A percentile compares a stretch with the other conserved stretches of the same genome.
phyloP scores from a whole-genome alignment of 2,329 filamentous ascomycete genomes.

The Aaosphaeria pasadenensis region DNA sequence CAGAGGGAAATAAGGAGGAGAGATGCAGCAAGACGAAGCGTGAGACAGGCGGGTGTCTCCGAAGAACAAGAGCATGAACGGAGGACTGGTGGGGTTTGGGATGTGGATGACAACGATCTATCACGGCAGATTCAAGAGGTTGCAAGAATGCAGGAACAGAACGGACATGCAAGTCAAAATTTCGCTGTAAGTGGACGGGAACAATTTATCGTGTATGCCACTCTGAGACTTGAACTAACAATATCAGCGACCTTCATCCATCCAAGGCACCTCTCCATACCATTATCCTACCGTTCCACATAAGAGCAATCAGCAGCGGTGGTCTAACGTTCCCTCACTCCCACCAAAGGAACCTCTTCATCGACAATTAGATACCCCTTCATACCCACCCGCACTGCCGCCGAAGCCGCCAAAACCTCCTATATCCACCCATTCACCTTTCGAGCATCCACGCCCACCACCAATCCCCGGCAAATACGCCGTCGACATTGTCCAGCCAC shows the following conservation, averaged over 20 bases:
- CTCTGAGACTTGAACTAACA: conserved; percentile 9
- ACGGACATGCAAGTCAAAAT: conserved; percentile 18
- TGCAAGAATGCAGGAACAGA: conserved; percentile 35
- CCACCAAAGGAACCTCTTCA: conserved; percentile 31
- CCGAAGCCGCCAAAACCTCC: conserved; percentile 22
- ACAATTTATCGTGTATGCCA: too few relatives aligned
- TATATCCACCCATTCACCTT: conserved; percentile 10
- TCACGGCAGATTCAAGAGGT: conserved; percentile 53
- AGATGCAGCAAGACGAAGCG: conserved; percentile 44
- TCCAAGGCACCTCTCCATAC: conserved; percentile 31
- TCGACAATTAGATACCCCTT: conserved; percentile 17
- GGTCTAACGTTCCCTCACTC: conserved; percentile 39
- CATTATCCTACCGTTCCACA: conserved; percentile 46
- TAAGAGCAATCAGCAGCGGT: conserved; percentile 33
- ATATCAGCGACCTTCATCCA: conserved; percentile 20
- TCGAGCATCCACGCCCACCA: conserved; percentile 15
- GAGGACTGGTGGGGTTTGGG: conserved; percentile 53
- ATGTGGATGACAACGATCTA: conserved; percentile 47
- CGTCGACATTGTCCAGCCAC: conserved; percentile 4
- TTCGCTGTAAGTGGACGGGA: conserved; percentile 15
- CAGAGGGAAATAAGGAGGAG: conserved; percentile 34
- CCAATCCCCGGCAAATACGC: conserved; percentile 30
- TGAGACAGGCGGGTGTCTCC: conserved; percentile 56
- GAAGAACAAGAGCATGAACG: conserved; percentile 57
- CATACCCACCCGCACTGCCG: conserved; percentile 24